A percentile compares a stretch with the other conserved stretches of the same genome.
Conservation (phyloP, 1,139 yeast genomes). For the Pichia sp. region DNA sequence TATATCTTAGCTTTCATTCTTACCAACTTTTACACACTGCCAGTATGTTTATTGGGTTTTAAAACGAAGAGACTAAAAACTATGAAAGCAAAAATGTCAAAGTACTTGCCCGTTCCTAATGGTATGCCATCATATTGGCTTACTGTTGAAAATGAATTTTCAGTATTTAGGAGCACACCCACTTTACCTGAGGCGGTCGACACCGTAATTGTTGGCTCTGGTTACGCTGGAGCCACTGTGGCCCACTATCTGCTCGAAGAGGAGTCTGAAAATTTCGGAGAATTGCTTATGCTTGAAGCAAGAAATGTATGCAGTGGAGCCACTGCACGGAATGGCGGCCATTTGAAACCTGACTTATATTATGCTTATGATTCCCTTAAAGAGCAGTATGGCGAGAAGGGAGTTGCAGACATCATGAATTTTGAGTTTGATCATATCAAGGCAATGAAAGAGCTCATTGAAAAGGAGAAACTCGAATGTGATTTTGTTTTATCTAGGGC, state of each 20-base stretch:
- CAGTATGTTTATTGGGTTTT: too few relatives aligned
- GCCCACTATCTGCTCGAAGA: slow-evolving; percentile 34
- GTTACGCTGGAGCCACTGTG: slow-evolving; percentile 39
- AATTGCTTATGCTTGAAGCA: slow-evolving; percentile 39
- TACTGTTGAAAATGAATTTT: slow-evolving; percentile 24
- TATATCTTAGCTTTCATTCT: too few relatives aligned
- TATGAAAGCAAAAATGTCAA: slow-evolving; percentile 16
- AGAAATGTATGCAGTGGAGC: slow-evolving; percentile 43
- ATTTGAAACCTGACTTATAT: slow-evolving; percentile 39
- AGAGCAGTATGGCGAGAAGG: slow-evolving; percentile 28
- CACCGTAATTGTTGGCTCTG: slow-evolving; percentile 38
- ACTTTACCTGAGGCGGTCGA: slow-evolving; percentile 27
- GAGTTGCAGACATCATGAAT: slow-evolving; percentile 35
- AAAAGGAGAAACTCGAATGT: slow-evolving; percentile 36
- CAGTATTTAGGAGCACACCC: slow-evolving; percentile 20
- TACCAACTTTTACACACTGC: too few relatives aligned
- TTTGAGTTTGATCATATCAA: slow-evolving; percentile 35
- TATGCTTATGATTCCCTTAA: slow-evolving; percentile 25
- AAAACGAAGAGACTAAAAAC: neutral
- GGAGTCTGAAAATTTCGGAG: slow-evolving; percentile 18
- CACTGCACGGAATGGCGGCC: slow-evolving; percentile 48
- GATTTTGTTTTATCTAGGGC: slow-evolving; percentile 36
- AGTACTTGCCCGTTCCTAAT: slow-evolving; percentile 16
- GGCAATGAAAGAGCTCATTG: slow-evolving; percentile 31
- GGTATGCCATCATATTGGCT: slow-evolving; percentile 23